Conservation (phyloP, 495 filamentous ascomycete genomes). For the Penicillium samsonianum region DNA sequence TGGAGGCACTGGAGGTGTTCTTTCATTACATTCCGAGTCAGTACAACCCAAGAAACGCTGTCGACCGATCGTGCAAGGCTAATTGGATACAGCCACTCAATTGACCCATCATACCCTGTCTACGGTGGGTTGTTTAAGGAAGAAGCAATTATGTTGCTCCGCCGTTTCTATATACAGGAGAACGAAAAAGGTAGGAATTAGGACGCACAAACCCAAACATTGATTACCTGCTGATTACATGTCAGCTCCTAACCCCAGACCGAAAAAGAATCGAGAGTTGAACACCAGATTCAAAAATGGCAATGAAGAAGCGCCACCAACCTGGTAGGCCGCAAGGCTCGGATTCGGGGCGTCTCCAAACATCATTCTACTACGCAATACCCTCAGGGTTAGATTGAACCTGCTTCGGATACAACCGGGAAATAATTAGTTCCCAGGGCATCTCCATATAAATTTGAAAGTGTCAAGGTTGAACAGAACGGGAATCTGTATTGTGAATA, state of each 20-base stretch:
- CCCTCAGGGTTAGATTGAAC: background rate
- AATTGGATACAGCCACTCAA: constrained; percentile 42
- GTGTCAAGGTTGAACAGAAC: constrained; percentile 11
- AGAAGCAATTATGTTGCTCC: constrained; percentile 85
- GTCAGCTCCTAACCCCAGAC: constrained; percentile 62
- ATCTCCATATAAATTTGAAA: background rate
- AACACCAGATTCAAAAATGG: constrained; percentile 43
- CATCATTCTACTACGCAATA: background rate
- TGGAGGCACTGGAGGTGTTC: constrained; percentile 89
- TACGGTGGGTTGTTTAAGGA: constrained; percentile 81
- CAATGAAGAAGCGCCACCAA: constrained; percentile 3
- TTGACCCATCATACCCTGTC: constrained; percentile 74
- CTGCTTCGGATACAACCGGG: background rate
- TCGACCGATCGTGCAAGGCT: constrained; percentile 13
- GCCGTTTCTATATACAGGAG: constrained; percentile 95
- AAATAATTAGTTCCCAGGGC: background rate
- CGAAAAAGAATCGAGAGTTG: constrained; percentile 53
- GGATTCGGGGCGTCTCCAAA: background rate
- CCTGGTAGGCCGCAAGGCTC: background rate
- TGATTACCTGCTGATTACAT: constrained; percentile 13
- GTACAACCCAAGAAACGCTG: constrained; percentile 12
- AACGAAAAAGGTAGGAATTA: constrained; percentile 72
- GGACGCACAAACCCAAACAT: background rate
- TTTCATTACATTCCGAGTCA: constrained; percentile 79
- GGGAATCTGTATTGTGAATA: constrained; percentile 29